Evolutionary conservation across 2,329 filamentous ascomycete species (phyloP), one percentile per base, ranked within the genome.

Genomic region (Beauveria varroae): DNA sequence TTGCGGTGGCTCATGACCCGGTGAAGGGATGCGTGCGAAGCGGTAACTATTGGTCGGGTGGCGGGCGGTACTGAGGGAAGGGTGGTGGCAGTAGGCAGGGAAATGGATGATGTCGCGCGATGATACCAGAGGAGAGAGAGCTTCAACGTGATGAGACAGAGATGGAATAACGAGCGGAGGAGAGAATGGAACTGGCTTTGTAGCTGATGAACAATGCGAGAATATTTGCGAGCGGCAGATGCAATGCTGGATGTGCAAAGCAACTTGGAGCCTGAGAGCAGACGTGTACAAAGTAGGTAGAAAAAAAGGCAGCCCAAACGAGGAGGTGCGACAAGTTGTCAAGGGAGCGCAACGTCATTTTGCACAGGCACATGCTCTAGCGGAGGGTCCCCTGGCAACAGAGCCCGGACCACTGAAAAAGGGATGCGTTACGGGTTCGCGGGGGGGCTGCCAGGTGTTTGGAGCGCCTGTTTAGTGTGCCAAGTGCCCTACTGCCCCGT

Each of bases 321-420:
- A 34, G 54, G 34, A 37, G 20, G 28, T 47, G 54, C 43, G 54
- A 37, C 54, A 57, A 16, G 28, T 34, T 10, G 18, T 24, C 16
- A 18, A 52, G 50, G 28, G 53, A 56, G 53, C 5, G 53, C 43
- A 57, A 57, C 54, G 54, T 57, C 54, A 57, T 57, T 46, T 46
- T 56, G 22, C n/a, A 30, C 14, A 18, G 30, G 51, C 34, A 12
- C 34, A 24, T 6, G 49, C 47, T 50, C 24, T 37, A 52, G 49
- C 49, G 49, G 28, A 20, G 3, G 26, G 51, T 14, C 43, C 55
- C 55, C 43, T 57, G 24, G 44, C 30, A 57, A 57, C 54, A 54
- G 18, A 44, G 37, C 52, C 44, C 44, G 55, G 43, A 20, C 41
- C 54, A 28, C 54, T 47, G 20, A 37, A 37, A 55, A 44, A 41